phyloP scores from a whole-genome alignment of 129 eudicot species.

The Ambrosia artemisiifolia region DNA sequence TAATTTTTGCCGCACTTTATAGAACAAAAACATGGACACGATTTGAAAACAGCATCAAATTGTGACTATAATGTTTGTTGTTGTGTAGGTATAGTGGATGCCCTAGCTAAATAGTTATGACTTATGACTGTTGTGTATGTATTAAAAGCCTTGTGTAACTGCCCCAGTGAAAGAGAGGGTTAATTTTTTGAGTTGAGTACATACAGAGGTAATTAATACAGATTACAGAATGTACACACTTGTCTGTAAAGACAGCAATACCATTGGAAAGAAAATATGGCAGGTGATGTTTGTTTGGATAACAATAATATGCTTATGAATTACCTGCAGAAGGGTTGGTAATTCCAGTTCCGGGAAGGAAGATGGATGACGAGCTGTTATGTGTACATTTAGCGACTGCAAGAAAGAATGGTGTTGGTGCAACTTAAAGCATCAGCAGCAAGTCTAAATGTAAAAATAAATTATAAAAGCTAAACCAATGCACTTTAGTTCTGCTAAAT shows the following conservation, averaged over 20 bases:
- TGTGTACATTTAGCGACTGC: slow-evolving; percentile 90
- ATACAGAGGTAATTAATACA: background rate
- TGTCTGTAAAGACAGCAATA: background rate
- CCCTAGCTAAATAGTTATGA: slow-evolving; percentile 17
- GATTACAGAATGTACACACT: background rate
- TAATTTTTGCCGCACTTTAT: background rate
- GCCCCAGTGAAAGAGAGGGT: background rate
- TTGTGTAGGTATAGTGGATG: background rate
- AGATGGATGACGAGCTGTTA: slow-evolving; percentile 89
- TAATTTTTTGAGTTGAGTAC: background rate
- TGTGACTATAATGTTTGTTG: background rate
- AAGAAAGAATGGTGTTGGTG: slow-evolving; percentile 31
- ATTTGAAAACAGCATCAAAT: background rate
- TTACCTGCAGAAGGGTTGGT: slow-evolving; percentile 93
- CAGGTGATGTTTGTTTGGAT: background rate
- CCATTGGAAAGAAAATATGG: background rate
- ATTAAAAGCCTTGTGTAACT: slow-evolving; percentile 17
- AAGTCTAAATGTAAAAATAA: slow-evolving; percentile 9
- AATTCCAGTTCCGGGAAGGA: slow-evolving; percentile 88
- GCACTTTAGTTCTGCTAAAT: background rate
- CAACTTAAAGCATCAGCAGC: slow-evolving; percentile 14
- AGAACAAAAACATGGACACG: background rate
- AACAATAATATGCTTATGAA: background rate
- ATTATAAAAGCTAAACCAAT: background rate
- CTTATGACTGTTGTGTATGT: background rate